Evolutionary conservation across 306 rosid genomes (phyloP), one percentile per base, ranked within the genome.

Genomic region (Castanea sativa): DNA sequence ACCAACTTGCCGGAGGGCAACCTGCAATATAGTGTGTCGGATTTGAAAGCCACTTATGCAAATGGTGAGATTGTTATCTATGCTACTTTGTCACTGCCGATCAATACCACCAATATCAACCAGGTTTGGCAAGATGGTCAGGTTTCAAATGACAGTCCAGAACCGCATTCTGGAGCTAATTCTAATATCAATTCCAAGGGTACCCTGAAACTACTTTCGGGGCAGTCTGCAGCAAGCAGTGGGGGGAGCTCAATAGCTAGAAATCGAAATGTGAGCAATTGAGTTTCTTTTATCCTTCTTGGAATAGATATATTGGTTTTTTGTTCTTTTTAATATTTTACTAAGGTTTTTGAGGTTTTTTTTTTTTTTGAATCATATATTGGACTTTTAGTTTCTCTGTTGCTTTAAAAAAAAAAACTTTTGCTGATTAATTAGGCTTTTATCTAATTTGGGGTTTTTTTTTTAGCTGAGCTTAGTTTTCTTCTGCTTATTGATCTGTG

Each of bases 121-220:
- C 98, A 92, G 70, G 86, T 90, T 59, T 94, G 98, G 93, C 91
- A 94, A 65, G 75, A 83, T 59, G 97, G 97, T n/a, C 33, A 87
- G 21, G 12, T 88, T 60, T 65, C 85, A 23, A 83, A 86, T 5
- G 16, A 61, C 18, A 5, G 73, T 3, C 89, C 83, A 8, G 1
- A 1, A 21, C 0, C 0, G 0, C 95, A 90, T 73, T 1, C 0
- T 0, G 0, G 0, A 3, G 19, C 0, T 76, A 0, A 32, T 7
- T 63, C 81, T 55, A 88, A 92, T 61, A 0, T 4, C 1, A 60
- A 72, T 0, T 45, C 95, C 16, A 80, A 79, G 76, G 90, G 87
- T 55, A 76, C 68, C 20, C 59, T 92, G 78, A 7, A 92, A 86
- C 90, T 92, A 77, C 58, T 80, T 43, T 94, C 92, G 25, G 97